Percentiles rank a stretch among this genome's conserved stretches.
phyloP scores from a whole-genome alignment of 2,329 filamentous ascomycete genomes.

The Allantophomopsis cytisporea region DNA sequence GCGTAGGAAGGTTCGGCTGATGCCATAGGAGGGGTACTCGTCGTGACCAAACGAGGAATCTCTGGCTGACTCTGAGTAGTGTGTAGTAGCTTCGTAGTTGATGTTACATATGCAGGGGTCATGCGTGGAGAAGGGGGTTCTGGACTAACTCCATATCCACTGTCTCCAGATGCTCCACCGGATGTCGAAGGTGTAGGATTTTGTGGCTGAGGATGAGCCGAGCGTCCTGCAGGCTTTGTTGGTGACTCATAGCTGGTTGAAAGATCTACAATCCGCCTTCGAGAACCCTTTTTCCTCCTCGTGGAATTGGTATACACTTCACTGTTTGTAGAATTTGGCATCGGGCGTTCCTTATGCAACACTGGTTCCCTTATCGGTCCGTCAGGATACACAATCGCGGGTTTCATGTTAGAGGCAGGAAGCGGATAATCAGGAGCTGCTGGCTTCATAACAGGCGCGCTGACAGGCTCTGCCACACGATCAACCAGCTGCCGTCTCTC shows the following conservation, averaged over 20 bases:
- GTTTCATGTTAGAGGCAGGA: conserved; percentile 51
- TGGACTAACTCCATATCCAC: conserved; percentile 16
- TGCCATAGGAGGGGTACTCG: conserved; percentile 12
- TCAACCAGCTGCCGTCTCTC: conserved; percentile 80
- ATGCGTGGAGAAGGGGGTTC: conserved; percentile 14
- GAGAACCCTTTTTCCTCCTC: conserved; percentile 43
- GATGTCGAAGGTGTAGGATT: conserved; percentile 9
- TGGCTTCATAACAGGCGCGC: conserved; percentile 66
- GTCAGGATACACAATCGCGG: conserved; percentile 40
- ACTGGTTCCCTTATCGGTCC: conserved; percentile 30
- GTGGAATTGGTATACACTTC: conserved; percentile 45
- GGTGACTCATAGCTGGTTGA: conserved; percentile 28
- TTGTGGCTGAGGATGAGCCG: conserved; percentile 11
- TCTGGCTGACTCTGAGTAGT: conserved; percentile 11
- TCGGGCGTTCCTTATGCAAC: conserved; percentile 42
- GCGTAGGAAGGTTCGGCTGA: conserved; percentile 15
- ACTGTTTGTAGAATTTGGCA: conserved; percentile 36
- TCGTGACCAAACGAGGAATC: conserved; percentile 14
- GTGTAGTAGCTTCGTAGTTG: conserved; percentile 9
- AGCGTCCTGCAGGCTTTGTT: conserved; percentile 6
- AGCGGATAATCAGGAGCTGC: conserved; percentile 43
- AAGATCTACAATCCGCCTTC: conserved; percentile 51
- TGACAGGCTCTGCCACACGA: conserved; percentile 60
- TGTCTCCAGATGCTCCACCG: conserved; percentile 8
- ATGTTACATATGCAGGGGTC: conserved; percentile 14